Evolutionary conservation across 768 basidiomycete species (phyloP).

Genomic region (Mycena rosella): DNA sequence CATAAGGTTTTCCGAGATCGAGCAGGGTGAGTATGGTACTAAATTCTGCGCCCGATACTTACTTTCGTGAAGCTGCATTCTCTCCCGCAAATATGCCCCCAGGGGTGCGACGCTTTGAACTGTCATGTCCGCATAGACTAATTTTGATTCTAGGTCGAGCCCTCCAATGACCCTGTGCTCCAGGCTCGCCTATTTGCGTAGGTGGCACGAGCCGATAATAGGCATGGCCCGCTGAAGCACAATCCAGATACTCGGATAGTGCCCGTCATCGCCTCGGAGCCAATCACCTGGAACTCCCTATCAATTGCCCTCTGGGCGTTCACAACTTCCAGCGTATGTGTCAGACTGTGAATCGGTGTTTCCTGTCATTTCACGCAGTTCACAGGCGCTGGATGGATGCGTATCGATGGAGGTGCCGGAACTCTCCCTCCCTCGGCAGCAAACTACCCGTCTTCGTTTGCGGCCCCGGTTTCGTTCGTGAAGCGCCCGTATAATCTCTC

Average conservation of each 20-base stretch:
- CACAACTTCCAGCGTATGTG: conserved; percentile 34
- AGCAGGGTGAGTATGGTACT: conserved; percentile 22
- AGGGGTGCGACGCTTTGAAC: conserved; percentile 11
- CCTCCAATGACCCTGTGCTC: conserved; percentile 36
- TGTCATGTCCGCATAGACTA: not conserved
- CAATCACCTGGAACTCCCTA: conserved; percentile 32
- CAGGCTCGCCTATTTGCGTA: conserved; percentile 34
- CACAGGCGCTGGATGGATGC: conserved; percentile 35
- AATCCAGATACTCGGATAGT: conserved; percentile 23
- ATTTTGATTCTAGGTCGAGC: conserved; percentile 26
- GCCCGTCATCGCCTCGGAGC: conserved; percentile 35
- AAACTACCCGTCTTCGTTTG: conserved; percentile 36
- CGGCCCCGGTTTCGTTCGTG: conserved; percentile 20
- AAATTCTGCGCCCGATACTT: not conserved
- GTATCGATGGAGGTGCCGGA: conserved; percentile 33
- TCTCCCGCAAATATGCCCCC: conserved; percentile 33
- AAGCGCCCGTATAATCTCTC: conserved; percentile 33
- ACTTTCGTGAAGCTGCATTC: conserved; percentile 17
- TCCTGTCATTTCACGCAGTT: not conserved
- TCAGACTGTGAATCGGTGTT: not conserved
- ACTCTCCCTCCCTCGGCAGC: conserved; percentile 26
- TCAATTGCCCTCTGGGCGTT: conserved; percentile 33
- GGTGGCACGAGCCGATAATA: not conserved
- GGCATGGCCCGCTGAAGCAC: not conserved
- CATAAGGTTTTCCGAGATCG: conserved; percentile 34